Conservation (phyloP, 208 protist species). For the Spironucleus salmonicida region DNA sequence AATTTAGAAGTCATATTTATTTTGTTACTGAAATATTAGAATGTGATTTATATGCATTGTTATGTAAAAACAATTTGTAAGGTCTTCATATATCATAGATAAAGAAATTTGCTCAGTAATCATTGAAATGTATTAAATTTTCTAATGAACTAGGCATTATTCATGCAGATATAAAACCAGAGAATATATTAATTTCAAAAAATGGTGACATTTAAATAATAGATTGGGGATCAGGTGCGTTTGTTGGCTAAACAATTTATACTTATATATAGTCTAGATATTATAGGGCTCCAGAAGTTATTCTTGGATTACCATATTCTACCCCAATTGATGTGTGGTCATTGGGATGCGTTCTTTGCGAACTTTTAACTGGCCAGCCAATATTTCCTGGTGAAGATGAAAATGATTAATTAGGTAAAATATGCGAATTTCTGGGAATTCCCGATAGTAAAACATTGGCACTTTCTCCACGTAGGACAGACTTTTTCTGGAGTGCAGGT, state of each 20-base stretch:
- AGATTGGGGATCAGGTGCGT: constrained; percentile 90
- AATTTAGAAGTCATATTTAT: constrained; percentile 46
- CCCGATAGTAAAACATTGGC: constrained; percentile 54
- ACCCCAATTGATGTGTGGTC: constrained; percentile 91
- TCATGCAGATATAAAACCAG: constrained; percentile 56
- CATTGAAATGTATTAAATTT: constrained; percentile 34
- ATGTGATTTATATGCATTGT: constrained; percentile 67
- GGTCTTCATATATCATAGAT: constrained; percentile 52
- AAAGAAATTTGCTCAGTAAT: constrained; percentile 40
- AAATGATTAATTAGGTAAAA: constrained; percentile 71
- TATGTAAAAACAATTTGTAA: constrained; percentile 58
- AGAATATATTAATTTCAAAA: constrained; percentile 63
- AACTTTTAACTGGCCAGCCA: constrained; percentile 83
- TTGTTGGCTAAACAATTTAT: constrained; percentile 59
- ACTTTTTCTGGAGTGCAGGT: too few species aligned
- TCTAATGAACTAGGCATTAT: constrained; percentile 38
- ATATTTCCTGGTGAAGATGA: constrained; percentile 79
- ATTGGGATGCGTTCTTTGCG: constrained; percentile 87
- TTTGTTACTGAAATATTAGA: constrained; percentile 63
- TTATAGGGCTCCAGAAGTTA: constrained; percentile 74
- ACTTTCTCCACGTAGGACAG: constrained; percentile 44
- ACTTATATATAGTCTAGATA: constrained; percentile 75
- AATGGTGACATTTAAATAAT: constrained; percentile 81
- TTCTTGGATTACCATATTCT: constrained; percentile 71
- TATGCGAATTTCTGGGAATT: constrained; percentile 58